Base-by-base conservation (phyloP, 176 grass and related monocot species). In the Cenchrus fungigraminus region DNA sequence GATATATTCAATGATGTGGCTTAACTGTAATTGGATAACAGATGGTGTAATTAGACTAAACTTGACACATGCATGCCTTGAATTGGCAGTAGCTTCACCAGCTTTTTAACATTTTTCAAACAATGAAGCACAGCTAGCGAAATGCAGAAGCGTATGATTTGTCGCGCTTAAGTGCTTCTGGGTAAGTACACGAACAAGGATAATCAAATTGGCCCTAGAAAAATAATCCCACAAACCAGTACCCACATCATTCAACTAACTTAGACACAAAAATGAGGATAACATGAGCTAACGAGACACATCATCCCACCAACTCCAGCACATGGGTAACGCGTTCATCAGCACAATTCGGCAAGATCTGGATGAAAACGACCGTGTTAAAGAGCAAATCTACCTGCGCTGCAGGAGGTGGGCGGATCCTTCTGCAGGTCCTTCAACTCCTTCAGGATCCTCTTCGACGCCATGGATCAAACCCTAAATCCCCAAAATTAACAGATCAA, bases 391-490 rank as follows among this genome's bases (percentile, higher is more conserved):
- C 8, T 69, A 95, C 93, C 93, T 47, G 93, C 93, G 82, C 93
- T 95, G 88, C 93, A 95, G 28, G 93, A 95, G 57, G 90, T 92
- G 86, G 93, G 91, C 60, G 94, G 94, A 83, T 91, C 91, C 86
- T 89, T 93, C 86, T 91, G 91, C 87, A 93, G 80, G 90, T 91
- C 94, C 94, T 97, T 97, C 74, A 93, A 82, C 91, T 93, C 94
- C 89, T 97, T 93, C 81, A 93, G 88, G 86, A 93, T 97, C 84
- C 94, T 91, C 90, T 93, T 97, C 65, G 89, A 97, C 80, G 94
- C 94, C 94, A 97, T 97, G 54, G 76, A 87, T 87, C 80, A 91
- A 91, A 91, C 89, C 89, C 85, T 91, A 87, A 84, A 16, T 58
- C 69, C 78, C 49, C 40, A 68, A 78, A 63, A 70, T 64, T 52